A percentile compares a stretch with the other conserved stretches of the same genome.
Conservation (phyloP, 2,329 filamentous ascomycete species). For the Dactylellina drechsleri region DNA sequence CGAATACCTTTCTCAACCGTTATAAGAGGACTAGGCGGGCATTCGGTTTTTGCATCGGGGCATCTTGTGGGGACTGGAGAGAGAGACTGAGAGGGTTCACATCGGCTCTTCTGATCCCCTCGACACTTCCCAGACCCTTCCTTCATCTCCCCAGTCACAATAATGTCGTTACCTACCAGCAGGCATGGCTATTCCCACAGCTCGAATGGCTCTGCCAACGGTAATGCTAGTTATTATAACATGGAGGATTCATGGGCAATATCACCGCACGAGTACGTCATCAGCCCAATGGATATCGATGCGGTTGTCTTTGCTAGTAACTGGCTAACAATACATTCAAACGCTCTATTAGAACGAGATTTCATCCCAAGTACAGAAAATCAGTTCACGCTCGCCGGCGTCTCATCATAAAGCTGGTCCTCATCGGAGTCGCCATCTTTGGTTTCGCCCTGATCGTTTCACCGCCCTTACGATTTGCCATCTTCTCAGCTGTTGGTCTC, state of each 20-base stretch:
- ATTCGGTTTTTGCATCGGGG: conserved; percentile 19
- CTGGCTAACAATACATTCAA: conserved; percentile 25
- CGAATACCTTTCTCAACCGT: too few relatives aligned
- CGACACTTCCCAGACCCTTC: conserved; percentile 1
- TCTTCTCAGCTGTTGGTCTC: conserved; percentile 44
- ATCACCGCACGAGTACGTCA: conserved; percentile 49
- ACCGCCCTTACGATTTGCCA: conserved; percentile 30
- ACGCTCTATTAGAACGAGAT: conserved; percentile 30
- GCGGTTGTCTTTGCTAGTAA: neutral
- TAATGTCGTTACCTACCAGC: conserved; percentile 49
- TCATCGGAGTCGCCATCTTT: conserved; percentile 20
- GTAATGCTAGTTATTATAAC: conserved; percentile 35
- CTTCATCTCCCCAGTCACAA: conserved; percentile 11
- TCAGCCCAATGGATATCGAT: neutral
- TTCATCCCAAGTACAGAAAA: conserved; percentile 46
- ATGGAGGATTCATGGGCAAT: conserved; percentile 47
- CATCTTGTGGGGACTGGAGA: conserved; percentile 36
- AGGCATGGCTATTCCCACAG: conserved; percentile 47
- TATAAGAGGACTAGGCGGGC: conserved; percentile 1
- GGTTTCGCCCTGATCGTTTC: conserved; percentile 46
- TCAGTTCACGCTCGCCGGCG: conserved; percentile 40
- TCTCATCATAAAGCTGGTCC: conserved; percentile 31
- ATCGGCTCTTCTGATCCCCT: conserved; percentile 25
- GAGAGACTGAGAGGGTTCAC: conserved; percentile 1
- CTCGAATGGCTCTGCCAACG: conserved; percentile 44